Evolutionary conservation across 768 basidiomycete species (phyloP).

Genomic region (Hortiboletus flavorubellus): DNA sequence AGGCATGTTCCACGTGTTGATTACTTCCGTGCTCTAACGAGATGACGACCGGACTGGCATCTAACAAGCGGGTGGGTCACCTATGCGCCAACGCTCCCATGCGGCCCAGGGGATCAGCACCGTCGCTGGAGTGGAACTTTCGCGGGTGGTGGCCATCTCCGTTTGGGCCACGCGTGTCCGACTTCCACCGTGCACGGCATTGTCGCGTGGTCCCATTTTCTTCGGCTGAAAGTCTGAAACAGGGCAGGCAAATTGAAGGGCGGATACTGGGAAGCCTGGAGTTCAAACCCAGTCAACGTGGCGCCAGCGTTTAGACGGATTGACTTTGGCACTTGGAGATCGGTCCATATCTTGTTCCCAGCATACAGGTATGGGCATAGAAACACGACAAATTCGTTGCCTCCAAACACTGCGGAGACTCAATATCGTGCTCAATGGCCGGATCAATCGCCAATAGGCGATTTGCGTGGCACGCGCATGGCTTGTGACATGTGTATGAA

Average conservation of each 20-base stretch:
- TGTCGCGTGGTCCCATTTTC: slow-evolving; percentile 18
- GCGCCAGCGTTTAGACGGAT: slow-evolving; percentile 21
- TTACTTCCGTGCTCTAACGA: not conserved
- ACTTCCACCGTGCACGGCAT: slow-evolving; percentile 4
- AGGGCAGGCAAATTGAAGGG: slow-evolving; percentile 10
- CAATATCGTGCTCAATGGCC: not conserved
- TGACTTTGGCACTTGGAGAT: slow-evolving; percentile 21
- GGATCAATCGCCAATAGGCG: slow-evolving; percentile 19
- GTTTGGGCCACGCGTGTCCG: slow-evolving; percentile 7
- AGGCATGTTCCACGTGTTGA: slow-evolving; percentile 18
- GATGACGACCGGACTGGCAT: not conserved
- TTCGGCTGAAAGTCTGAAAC: slow-evolving; percentile 18
- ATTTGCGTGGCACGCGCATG: slow-evolving; percentile 9
- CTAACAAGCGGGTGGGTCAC: not conserved
- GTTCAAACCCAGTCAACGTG: slow-evolving; percentile 21
- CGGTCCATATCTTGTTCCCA: slow-evolving; percentile 2
- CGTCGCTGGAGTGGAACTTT: slow-evolving; percentile 16
- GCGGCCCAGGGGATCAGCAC: not conserved
- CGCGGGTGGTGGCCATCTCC: slow-evolving; percentile 18
- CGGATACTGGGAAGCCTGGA: not conserved
- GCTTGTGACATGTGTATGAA: not conserved
- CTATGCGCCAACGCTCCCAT: not conserved
- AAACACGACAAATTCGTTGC: slow-evolving; percentile 23
- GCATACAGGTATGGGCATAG: slow-evolving; percentile 4
- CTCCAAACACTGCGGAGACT: not conserved